phyloP scores from a whole-genome alignment of 1,139 yeast species.

The Kodamaea sp. region DNA sequence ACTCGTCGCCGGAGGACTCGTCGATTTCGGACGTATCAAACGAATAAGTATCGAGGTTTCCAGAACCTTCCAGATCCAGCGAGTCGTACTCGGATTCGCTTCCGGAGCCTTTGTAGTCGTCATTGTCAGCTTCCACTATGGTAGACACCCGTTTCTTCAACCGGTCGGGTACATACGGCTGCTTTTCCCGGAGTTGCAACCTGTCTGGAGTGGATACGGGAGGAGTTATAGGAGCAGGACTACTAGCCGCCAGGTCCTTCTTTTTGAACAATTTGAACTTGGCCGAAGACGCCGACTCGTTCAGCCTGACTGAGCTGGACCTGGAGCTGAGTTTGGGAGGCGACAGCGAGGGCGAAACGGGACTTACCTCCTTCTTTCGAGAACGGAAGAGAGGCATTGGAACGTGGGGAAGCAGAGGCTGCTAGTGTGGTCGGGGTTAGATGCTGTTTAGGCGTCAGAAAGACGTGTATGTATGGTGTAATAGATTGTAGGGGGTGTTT shows the following conservation, averaged over 20 bases:
- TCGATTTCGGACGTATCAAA: conserved; percentile 31
- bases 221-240: conserved; percentile 1
- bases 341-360: conserved; percentile 4
- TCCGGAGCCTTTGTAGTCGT: conserved; percentile 7
- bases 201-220: background rate
- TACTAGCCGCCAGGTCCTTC: conserved; percentile 1
- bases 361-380: conserved; percentile 8
- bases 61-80: conserved; percentile 13
- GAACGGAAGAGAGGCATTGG: conserved; percentile 12
- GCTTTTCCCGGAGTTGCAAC: background rate
- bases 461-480: too few species aligned
- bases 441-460: too few species aligned
- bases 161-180: too few species aligned
- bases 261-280: conserved; percentile 7
- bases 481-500: too few species aligned
- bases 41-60: conserved; percentile 7
- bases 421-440: background rate
- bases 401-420: background rate
- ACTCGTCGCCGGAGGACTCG: conserved; percentile 24
- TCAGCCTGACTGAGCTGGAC: conserved; percentile 8
- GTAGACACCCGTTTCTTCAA: conserved; percentile 22
- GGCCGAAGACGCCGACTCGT: conserved; percentile 2
- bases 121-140: conserved; percentile 19
- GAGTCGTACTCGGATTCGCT: conserved; percentile 10
- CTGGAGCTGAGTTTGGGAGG: conserved; percentile 4